Evolutionary conservation across 345 rosid species (phyloP).

Genomic region (Stellera chamaejasme): DNA sequence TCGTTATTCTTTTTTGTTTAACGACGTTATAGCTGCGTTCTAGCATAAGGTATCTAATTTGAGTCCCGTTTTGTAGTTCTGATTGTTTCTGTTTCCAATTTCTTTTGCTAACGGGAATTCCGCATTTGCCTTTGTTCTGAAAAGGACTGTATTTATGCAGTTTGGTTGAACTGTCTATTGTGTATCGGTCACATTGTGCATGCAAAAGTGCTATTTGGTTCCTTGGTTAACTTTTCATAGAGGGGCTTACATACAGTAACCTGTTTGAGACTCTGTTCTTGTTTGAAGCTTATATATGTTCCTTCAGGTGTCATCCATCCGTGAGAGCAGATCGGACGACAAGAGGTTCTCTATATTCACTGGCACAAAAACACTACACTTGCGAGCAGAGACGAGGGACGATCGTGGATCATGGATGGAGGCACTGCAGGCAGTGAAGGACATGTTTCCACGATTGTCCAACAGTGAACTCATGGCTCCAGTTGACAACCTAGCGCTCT

Average conservation of each 20-base stretch:
- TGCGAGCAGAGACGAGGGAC: conserved; percentile 80
- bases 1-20: neutral
- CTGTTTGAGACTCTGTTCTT: no score
- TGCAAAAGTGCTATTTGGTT: neutral
- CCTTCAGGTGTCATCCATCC: conserved; percentile 56
- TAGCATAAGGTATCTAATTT: no score
- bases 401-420: conserved; percentile 80
- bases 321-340: conserved; percentile 87
- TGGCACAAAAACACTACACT: conserved; percentile 83
- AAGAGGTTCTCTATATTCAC: conserved; percentile 90
- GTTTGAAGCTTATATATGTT: no score
- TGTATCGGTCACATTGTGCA: neutral
- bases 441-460: conserved; percentile 91
- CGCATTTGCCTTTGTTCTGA: no score
- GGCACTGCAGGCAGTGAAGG: conserved; percentile 84
- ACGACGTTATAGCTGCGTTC: neutral
- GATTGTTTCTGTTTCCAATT: no score
- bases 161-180: neutral
- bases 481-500: conserved; percentile 36
- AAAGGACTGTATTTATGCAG: no score
- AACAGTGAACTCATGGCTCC: conserved; percentile 91
- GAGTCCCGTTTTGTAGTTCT: no score
- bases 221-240: neutral
- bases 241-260: no score
- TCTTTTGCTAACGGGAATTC: no score